phyloP scores from a whole-genome alignment of 2,329 filamentous ascomycete genomes.

The Acephala macrosclerotiorum region DNA sequence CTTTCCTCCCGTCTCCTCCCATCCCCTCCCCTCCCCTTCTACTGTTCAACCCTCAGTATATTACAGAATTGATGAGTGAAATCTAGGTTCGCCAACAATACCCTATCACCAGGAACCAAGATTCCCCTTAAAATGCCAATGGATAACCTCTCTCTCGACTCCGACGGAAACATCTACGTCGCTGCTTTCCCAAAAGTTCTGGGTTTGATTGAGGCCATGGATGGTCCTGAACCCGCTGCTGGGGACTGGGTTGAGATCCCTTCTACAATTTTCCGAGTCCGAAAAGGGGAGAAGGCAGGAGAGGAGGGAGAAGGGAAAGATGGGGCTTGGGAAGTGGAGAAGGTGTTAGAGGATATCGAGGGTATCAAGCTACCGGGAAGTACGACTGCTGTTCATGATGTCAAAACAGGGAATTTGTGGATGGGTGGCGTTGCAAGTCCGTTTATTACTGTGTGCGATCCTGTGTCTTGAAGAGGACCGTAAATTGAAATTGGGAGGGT shows the following conservation, averaged over 20 bases:
- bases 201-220: conserved; percentile 31
- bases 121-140: conserved; percentile 43
- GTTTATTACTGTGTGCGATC: conserved; percentile 32
- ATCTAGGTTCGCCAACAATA: no score
- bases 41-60: no score
- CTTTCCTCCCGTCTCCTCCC: no score
- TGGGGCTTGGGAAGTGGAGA: conserved; percentile 33
- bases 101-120: conserved; percentile 18
- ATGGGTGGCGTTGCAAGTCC: conserved; percentile 32
- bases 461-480: neutral
- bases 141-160: conserved; percentile 45
- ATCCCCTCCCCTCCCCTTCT: no score
- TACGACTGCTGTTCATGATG: conserved; percentile 40
- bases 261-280: conserved; percentile 36
- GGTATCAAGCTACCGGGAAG: conserved; percentile 34
- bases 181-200: conserved; percentile 42
- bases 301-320: conserved; percentile 6
- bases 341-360: conserved; percentile 44
- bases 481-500: no score
- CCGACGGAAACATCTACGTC: conserved; percentile 42
- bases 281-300: conserved; percentile 23
- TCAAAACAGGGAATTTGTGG: conserved; percentile 39
- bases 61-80: no score
- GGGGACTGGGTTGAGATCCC: conserved; percentile 20
- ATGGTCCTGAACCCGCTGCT: conserved; percentile 23